Evolutionary conservation across 805 yeast genomes (phyloP).

Genomic region (Starmerella lactis-condensi): DNA sequence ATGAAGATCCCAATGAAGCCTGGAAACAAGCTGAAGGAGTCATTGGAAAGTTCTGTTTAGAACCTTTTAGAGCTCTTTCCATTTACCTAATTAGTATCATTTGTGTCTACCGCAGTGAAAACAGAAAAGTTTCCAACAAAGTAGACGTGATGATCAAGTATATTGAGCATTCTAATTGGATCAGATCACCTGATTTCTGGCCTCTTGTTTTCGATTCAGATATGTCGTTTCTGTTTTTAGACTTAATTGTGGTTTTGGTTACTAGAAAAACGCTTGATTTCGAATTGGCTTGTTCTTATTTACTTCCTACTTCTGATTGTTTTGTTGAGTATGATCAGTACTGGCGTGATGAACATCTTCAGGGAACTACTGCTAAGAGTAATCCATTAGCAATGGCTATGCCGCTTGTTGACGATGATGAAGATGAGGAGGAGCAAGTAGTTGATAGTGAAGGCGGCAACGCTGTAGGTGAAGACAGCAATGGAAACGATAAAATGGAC

Average conservation of each 20-base stretch:
- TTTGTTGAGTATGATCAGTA: conserved; percentile 2
- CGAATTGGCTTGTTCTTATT: conserved; percentile 3
- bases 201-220: background rate
- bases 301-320: conserved; percentile 1
- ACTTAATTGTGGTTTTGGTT: conserved; percentile 5
- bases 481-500: background rate
- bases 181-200: background rate
- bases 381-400: conserved; percentile 12
- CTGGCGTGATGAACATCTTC: background rate
- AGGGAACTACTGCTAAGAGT: background rate
- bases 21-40: conserved; percentile 3
- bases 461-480: background rate
- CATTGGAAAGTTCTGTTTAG: conserved; percentile 6
- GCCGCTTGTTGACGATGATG: conserved; percentile 12
- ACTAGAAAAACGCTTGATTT: conserved; percentile 3
- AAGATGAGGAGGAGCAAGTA: conserved; percentile 8
- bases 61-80: conserved; percentile 9
- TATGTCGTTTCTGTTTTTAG: background rate
- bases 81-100: conserved; percentile 1
- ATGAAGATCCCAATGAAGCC: background rate
- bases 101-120: background rate
- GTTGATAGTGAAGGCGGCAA: background rate
- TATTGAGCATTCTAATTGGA: no score
- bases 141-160: background rate
- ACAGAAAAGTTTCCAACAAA: background rate